A percentile compares a stretch with the other conserved stretches of the same genome.
These are phyloP conservation scores for Pisolithus orientalis DNA, from an alignment of 768 basidiomycete genomes.

Conservation along the genomic window DNA sequence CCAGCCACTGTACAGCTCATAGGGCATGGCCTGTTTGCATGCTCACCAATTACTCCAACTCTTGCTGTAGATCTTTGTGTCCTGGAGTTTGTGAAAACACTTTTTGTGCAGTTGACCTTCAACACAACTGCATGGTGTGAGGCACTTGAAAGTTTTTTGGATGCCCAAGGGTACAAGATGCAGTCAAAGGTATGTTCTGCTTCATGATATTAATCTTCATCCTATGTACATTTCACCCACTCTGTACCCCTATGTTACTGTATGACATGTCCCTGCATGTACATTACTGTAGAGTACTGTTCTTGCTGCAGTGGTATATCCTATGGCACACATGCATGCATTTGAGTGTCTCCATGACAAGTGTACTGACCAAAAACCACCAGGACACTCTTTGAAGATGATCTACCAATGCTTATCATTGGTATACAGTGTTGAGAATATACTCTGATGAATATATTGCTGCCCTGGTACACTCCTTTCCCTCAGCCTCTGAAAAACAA, in stretches of 20 bases:
- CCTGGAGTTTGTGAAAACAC: conserved; percentile 20
- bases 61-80: conserved; percentile 27
- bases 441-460: conserved; percentile 16
- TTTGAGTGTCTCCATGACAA: no score
- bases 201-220: background rate
- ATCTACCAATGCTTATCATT: conserved; percentile 20
- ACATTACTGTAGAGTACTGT: background rate
- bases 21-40: conserved; percentile 20
- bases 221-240: background rate
- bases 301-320: background rate
- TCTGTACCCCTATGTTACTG: background rate
- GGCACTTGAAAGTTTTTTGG: conserved; percentile 10
- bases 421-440: conserved; percentile 12
- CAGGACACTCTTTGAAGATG: conserved; percentile 19
- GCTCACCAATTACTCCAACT: conserved; percentile 22
- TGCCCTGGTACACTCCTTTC: conserved; percentile 8
- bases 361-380: background rate
- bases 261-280: background rate
- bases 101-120: conserved; percentile 8
- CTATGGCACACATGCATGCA: background rate
- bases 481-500: background rate
- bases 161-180: conserved; percentile 7
- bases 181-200: conserved; percentile 5
- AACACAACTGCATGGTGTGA: conserved; percentile 10
- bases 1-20: conserved; percentile 20